These are phyloP conservation scores for Miscanthus lutarioriparius DNA, from an alignment of 176 grass and related monocot genomes.

Conservation along the genomic window DNA sequence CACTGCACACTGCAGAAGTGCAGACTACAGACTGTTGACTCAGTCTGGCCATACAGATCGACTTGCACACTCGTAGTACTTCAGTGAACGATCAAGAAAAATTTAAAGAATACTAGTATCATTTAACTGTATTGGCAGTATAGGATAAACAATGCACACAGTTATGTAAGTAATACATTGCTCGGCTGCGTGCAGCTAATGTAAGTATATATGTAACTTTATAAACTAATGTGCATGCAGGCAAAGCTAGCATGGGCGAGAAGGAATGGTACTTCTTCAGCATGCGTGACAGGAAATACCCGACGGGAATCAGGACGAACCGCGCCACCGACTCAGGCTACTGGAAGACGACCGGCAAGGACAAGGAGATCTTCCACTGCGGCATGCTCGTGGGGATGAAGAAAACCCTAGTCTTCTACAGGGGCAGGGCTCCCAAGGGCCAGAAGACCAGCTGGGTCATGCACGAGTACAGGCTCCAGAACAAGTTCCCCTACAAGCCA, in stretches of 20 bases:
- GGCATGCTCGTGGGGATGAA: slow-evolving; percentile 74
- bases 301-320: slow-evolving; percentile 71
- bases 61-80: no score
- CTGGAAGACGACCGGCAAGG: slow-evolving; percentile 87
- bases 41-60: neutral
- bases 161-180: no score
- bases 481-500: slow-evolving; percentile 77
- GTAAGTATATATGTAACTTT: no score
- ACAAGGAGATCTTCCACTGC: slow-evolving; percentile 78
- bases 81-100: neutral
- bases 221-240: slow-evolving; percentile 11
- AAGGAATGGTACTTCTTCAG: slow-evolving; percentile 93
- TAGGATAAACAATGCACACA: no score
- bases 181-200: no score
- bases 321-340: slow-evolving; percentile 79
- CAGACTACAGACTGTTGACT: neutral
- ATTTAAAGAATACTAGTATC: neutral
- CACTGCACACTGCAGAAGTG: neutral
- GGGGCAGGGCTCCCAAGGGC: slow-evolving; percentile 72
- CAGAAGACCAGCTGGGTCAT: slow-evolving; percentile 90
- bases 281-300: slow-evolving; percentile 80
- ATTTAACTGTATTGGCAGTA: no score
- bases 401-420: slow-evolving; percentile 88
- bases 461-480: slow-evolving; percentile 82
- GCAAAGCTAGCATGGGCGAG: slow-evolving; percentile 87